Base-by-base conservation (phyloP, 1,284 basidiomycete species). In the Takashimella tepidaria region DNA sequence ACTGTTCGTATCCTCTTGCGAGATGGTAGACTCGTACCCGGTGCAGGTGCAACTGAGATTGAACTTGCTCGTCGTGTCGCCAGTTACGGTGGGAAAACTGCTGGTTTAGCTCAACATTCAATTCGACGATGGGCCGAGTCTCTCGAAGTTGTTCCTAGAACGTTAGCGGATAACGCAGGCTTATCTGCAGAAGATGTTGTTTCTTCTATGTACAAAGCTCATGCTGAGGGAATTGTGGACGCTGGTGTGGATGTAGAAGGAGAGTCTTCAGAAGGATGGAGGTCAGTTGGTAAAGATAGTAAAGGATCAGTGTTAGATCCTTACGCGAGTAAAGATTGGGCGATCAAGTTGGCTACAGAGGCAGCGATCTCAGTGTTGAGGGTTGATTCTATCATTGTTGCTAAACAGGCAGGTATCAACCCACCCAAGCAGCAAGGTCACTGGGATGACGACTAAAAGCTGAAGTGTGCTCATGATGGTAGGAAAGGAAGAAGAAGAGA, bases 381-480 rank as follows among this genome's bases (percentile, higher is more conserved):
- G 55, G 96, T 99, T 10, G 96, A 99, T 76, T 90, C 88, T 66
- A 97, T 98, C 76, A 98, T 98, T 77, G 95, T 97, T 84, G 91
- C 89, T 75, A 92, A 91, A 72, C 89, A 89, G 48, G 89, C 90
- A 1, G 90, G 90, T 52, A 67, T 77, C 27, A 69, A 70, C n/a
- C 73, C 75, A 41, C 73, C 73, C 37, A 77, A 77, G 62, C 75
- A 76, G 63, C 64, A 65, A 59, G 72, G 73, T 46, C 70, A 77
- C 66, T 77, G 76, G 76, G 76, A 77, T 59, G 74, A 77, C 49
- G 75, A 77, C 55, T 76, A 16, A 37, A 16, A 8, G 31, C 10
- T 8, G 31, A 37, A 8, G 8, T 8, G 31, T 8, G 31, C 10
- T 16, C 31, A 16, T 37, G 31, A 16, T 37, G 31, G 31, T 11